phyloP scores from a whole-genome alignment of 1,284 basidiomycete genomes.

The Moniliophthora roreri region DNA sequence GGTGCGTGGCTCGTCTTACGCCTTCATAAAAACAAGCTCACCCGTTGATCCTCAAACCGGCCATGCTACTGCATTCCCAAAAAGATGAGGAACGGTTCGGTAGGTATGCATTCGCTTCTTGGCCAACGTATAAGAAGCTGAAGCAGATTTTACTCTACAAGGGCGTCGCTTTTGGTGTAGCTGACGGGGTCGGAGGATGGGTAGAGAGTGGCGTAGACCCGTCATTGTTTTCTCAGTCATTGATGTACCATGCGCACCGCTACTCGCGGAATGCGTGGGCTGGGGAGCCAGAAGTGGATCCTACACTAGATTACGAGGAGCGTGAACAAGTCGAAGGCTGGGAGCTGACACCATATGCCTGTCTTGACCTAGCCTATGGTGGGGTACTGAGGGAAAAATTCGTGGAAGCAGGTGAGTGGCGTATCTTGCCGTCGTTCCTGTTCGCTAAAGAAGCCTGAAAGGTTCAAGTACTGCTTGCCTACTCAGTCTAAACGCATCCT shows the following conservation, averaged over 20 bases:
- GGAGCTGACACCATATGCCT: slow-evolving; percentile 56
- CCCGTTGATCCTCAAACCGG: background rate
- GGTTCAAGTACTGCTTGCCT: slow-evolving; percentile 89
- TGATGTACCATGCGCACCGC: slow-evolving; percentile 68
- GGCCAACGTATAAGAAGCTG: slow-evolving; percentile 17
- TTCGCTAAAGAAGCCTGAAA: too few species aligned
- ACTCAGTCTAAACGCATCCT: slow-evolving; percentile 73
- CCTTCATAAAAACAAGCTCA: background rate
- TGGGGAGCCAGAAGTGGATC: slow-evolving; percentile 80
- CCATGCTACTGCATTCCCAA: slow-evolving; percentile 8
- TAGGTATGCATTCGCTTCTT: slow-evolving; percentile 42
- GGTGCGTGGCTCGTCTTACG: slow-evolving; percentile 39
- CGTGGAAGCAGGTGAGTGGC: slow-evolving; percentile 68
- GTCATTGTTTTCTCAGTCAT: slow-evolving; percentile 58
- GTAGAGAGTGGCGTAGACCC: slow-evolving; percentile 82
- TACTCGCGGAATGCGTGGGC: slow-evolving; percentile 71
- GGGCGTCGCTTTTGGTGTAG: slow-evolving; percentile 75
- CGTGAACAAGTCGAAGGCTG: slow-evolving; percentile 56
- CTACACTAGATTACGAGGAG: slow-evolving; percentile 77
- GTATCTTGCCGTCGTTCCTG: too few species aligned
- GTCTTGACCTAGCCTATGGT: slow-evolving; percentile 71
- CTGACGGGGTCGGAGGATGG: slow-evolving; percentile 56
- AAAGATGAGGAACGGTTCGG: slow-evolving; percentile 77
- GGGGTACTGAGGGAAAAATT: slow-evolving; percentile 68
- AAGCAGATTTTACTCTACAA: slow-evolving; percentile 48